phyloP scores from a whole-genome alignment of 371 early-diverging fungal genomes.

The Dentiscutata heterogama region DNA sequence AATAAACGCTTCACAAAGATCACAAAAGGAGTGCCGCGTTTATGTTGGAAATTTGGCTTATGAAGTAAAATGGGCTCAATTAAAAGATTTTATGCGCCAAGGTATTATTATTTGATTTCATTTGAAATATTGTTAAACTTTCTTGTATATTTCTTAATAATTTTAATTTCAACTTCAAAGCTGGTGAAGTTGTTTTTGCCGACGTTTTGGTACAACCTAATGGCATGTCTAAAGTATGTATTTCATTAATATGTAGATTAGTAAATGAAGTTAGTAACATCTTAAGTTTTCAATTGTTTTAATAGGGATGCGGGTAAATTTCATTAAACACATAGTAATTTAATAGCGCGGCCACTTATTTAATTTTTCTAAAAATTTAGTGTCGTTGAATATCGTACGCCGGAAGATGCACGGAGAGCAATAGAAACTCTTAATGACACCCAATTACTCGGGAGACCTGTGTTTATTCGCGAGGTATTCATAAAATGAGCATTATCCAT shows the following conservation, averaged over 20 bases:
- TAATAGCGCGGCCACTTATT: slow-evolving; percentile 47
- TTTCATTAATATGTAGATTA: not conserved
- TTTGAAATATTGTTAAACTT: not conserved
- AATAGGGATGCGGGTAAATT: slow-evolving; percentile 61
- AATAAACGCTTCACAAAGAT: slow-evolving; percentile 44
- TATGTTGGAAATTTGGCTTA: slow-evolving; percentile 76
- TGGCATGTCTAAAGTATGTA: slow-evolving; percentile 68
- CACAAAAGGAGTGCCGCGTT: slow-evolving; percentile 61
- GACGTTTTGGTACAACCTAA: slow-evolving; percentile 69
- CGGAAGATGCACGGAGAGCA: slow-evolving; percentile 85
- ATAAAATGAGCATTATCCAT: too few relatives aligned
- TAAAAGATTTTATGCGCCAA: slow-evolving; percentile 86
- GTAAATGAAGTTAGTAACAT: not conserved
- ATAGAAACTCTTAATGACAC: slow-evolving; percentile 79
- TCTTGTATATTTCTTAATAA: slow-evolving; percentile 17
- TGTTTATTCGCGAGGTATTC: slow-evolving; percentile 78
- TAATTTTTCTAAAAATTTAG: slow-evolving; percentile 50
- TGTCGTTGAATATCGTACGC: slow-evolving; percentile 81
- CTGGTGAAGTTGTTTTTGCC: slow-evolving; percentile 76
- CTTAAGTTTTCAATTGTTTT: not conserved
- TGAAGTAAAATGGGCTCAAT: slow-evolving; percentile 67
- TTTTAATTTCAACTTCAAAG: slow-evolving; percentile 52
- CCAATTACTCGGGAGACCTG: slow-evolving; percentile 79
- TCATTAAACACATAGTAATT: not conserved
- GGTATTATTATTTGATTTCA: slow-evolving; percentile 55